Evolutionary conservation across 768 basidiomycete species (phyloP).

Genomic region (Daedalea quercina): DNA sequence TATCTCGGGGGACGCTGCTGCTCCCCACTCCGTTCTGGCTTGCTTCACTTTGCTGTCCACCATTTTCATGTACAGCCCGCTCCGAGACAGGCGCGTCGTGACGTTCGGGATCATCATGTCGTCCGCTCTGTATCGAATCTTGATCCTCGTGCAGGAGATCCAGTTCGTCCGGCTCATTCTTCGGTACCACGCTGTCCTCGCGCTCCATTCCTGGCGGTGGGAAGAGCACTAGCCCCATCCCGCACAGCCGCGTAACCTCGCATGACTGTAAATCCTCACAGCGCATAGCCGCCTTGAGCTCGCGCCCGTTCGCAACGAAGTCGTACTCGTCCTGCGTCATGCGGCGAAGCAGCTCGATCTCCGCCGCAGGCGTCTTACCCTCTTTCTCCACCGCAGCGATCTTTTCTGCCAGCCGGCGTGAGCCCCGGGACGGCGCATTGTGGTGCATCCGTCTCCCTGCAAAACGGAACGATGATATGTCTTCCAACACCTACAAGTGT

Average conservation of each 20-base stretch:
- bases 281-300: conserved; percentile 30
- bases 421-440: conserved; percentile 28
- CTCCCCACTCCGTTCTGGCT: not conserved
- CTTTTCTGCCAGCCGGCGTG: conserved; percentile 18
- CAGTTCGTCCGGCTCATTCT: conserved; percentile 4
- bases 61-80: not conserved
- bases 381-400: conserved; percentile 12
- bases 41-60: not conserved
- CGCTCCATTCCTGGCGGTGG: conserved; percentile 4
- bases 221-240: conserved; percentile 41
- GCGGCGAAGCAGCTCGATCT: conserved; percentile 17
- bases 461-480: conserved; percentile 33
- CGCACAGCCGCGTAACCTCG: conserved; percentile 39
- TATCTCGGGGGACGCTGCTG: not conserved
- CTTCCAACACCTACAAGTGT: conserved; percentile 36
- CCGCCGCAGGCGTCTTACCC: conserved; percentile 9
- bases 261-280: conserved; percentile 43
- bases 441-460: conserved; percentile 36
- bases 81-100: not conserved
- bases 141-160: not conserved
- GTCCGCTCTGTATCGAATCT: not conserved
- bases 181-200: not conserved
- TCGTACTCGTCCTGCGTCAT: conserved; percentile 40
- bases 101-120: not conserved
- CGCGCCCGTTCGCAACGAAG: conserved; percentile 9